Evolutionary conservation across 805 yeast species (phyloP).

Genomic region (Spencermartinsiella europaea): DNA sequence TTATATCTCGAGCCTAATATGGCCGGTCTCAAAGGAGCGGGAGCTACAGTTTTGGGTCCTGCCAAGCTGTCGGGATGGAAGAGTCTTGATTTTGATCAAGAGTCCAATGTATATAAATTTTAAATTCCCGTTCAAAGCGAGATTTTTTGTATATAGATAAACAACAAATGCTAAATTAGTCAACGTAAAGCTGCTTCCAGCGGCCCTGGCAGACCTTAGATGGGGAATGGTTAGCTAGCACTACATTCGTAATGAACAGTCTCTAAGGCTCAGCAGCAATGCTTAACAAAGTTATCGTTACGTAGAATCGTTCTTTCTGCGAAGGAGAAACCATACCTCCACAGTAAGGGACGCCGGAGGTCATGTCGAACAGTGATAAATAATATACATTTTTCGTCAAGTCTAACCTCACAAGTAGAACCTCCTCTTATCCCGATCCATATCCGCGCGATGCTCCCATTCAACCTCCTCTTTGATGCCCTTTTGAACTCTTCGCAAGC

Average conservation of each 20-base stretch:
- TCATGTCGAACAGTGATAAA: too few relatives aligned
- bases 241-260: too few relatives aligned
- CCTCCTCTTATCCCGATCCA: slow-evolving; percentile 95
- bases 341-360: too few relatives aligned
- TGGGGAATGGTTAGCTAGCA: too few relatives aligned
- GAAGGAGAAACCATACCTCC: too few relatives aligned
- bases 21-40: slow-evolving; percentile 3
- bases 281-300: too few relatives aligned
- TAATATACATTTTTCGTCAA: too few relatives aligned
- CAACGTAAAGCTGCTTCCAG: neutral
- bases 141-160: neutral
- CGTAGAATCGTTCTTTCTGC: too few relatives aligned
- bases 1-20: slow-evolving; percentile 44
- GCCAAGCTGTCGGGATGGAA: slow-evolving; percentile 7
- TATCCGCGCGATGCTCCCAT: slow-evolving; percentile 94
- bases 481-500: slow-evolving; percentile 80
- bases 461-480: slow-evolving; percentile 89
- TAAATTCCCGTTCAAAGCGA: too few relatives aligned
- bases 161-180: too few relatives aligned
- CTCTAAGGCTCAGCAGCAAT: too few relatives aligned
- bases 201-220: neutral
- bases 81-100: slow-evolving; percentile 1
- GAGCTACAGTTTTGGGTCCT: slow-evolving; percentile 18
- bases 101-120: neutral
- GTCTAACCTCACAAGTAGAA: slow-evolving; percentile 77